Conservation (phyloP, 306 rosid species). For the Quercus alba region DNA sequence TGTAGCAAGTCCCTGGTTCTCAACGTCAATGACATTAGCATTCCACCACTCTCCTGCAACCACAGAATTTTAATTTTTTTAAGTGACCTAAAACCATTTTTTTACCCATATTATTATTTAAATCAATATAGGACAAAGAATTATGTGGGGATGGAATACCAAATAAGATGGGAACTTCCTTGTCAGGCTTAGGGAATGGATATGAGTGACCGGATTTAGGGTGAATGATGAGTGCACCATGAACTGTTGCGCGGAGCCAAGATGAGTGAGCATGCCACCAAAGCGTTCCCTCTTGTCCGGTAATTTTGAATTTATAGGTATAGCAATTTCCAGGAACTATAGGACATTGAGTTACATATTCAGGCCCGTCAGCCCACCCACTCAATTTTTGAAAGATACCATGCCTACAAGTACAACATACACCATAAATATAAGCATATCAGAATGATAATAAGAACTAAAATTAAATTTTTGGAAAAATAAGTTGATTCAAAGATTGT, state of each 20-base stretch:
- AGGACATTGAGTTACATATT: slow-evolving; percentile 65
- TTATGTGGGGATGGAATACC: slow-evolving; percentile 20
- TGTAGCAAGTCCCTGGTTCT: slow-evolving; percentile 6
- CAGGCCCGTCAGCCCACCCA: slow-evolving; percentile 80
- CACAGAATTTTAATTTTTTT: no score
- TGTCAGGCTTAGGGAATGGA: slow-evolving; percentile 42
- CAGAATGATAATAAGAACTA: no score
- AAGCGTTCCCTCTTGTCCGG: slow-evolving; percentile 74
- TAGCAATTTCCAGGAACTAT: slow-evolving; percentile 39
- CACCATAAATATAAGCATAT: neutral
- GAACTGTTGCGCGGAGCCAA: slow-evolving; percentile 59
- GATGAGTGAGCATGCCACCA: slow-evolving; percentile 79
- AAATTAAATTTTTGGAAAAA: no score
- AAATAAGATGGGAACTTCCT: slow-evolving; percentile 54
- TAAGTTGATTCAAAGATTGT: no score
- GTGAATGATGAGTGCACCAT: slow-evolving; percentile 62
- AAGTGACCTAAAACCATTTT: neutral
- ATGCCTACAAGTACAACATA: slow-evolving; percentile 45
- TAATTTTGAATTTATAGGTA: slow-evolving; percentile 51
- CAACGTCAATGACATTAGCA: slow-evolving; percentile 41
- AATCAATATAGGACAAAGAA: neutral
- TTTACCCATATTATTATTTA: no score
- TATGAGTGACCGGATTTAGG: slow-evolving; percentile 32
- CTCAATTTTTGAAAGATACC: slow-evolving; percentile 55
- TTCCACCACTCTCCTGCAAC: slow-evolving; percentile 83